Conservation (phyloP, 129 eudicot species). For the Ambrosia artemisiifolia region DNA sequence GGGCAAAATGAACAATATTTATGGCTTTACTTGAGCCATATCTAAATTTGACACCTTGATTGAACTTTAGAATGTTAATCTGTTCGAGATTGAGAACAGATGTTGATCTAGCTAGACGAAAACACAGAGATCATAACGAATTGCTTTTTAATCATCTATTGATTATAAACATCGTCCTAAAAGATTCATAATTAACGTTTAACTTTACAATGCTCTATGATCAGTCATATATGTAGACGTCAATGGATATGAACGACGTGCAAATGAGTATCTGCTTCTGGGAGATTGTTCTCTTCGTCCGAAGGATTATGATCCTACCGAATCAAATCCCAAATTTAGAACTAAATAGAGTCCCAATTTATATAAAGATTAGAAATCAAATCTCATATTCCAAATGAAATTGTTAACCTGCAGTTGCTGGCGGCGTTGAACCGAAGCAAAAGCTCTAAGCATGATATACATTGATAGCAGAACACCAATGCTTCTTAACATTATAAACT, state of each 20-base stretch:
- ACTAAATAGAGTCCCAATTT: neutral
- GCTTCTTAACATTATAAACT: slow-evolving; percentile 61
- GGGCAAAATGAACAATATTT: too few species aligned
- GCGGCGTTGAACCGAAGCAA: slow-evolving; percentile 46
- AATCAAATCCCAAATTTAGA: slow-evolving; percentile 2
- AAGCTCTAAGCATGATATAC: slow-evolving; percentile 61
- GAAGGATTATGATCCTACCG: slow-evolving; percentile 34
- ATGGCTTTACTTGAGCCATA: too few species aligned
- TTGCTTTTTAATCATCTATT: too few species aligned
- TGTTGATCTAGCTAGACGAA: too few species aligned
- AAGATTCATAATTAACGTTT: too few species aligned
- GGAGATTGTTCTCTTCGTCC: slow-evolving; percentile 53
- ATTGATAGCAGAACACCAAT: slow-evolving; percentile 51
- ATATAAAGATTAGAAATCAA: neutral
- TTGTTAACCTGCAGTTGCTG: slow-evolving; percentile 47
- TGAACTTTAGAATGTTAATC: too few species aligned
- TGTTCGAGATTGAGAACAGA: too few species aligned
- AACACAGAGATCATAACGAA: too few species aligned
- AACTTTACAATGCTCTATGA: neutral
- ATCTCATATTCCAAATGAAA: slow-evolving; percentile 1
- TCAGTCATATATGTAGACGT: neutral
- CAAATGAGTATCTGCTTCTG: slow-evolving; percentile 27
- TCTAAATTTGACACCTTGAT: too few species aligned
- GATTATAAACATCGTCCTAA: too few species aligned
- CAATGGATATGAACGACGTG: slow-evolving; percentile 43